A percentile compares a stretch with the other conserved stretches of the same genome.
These are phyloP conservation scores for Acacia confusa DNA, from an alignment of 306 rosid species.

Conservation along the genomic window DNA sequence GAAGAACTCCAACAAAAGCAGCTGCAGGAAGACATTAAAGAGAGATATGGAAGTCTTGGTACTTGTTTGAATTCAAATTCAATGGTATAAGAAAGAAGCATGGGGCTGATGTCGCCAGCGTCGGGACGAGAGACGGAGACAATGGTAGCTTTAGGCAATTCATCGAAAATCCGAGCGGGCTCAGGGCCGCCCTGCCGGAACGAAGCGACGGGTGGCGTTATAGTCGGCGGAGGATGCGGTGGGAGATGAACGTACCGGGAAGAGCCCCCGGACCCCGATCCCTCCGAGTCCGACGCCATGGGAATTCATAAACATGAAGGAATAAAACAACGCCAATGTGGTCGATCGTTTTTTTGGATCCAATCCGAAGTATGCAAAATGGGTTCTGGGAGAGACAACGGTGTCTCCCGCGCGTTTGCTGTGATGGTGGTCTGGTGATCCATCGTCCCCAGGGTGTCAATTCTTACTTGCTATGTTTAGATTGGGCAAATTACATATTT, in stretches of 20 bases:
- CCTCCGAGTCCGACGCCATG: constrained; percentile 87
- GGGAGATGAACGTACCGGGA: constrained; percentile 75
- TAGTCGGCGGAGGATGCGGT: constrained; percentile 52
- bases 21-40: constrained; percentile 8
- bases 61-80: constrained; percentile 89
- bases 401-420: neutral
- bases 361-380: neutral
- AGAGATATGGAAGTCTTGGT: neutral
- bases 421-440: neutral
- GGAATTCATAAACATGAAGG: neutral
- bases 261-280: constrained; percentile 53
- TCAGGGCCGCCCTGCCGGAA: constrained; percentile 49
- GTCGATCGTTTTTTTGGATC: constrained; percentile 27
- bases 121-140: constrained; percentile 95
- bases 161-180: constrained; percentile 71
- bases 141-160: constrained; percentile 76
- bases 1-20: constrained; percentile 8
- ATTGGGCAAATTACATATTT: neutral
- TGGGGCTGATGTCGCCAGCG: constrained; percentile 85
- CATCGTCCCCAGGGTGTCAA: neutral
- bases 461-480: neutral
- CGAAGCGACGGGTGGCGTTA: constrained; percentile 45
- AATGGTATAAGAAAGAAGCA: constrained; percentile 88
- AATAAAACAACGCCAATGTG: constrained; percentile 18
- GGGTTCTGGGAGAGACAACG: constrained; percentile 21